Conservation (phyloP, 2,329 filamentous ascomycete species). For the Purpureocillium takamizusanense region DNA sequence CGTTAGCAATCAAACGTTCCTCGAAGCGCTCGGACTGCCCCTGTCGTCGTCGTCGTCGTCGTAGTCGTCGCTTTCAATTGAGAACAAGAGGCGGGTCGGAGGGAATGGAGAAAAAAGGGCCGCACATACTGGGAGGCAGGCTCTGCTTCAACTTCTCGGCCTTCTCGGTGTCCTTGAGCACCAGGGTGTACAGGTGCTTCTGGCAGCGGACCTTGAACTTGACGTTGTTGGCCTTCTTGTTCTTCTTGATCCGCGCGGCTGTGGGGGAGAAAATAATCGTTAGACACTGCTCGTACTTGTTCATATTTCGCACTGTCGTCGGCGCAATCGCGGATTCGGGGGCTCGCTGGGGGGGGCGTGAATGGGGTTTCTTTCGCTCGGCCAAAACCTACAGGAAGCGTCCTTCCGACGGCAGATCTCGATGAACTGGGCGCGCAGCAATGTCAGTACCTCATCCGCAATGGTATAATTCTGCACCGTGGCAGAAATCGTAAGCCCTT, state of each 20-base stretch:
- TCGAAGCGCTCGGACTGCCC: too few relatives aligned
- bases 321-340: not conserved
- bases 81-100: too few relatives aligned
- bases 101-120: conserved; percentile 1
- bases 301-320: conserved; percentile 3
- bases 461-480: too few relatives aligned
- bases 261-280: conserved; percentile 16
- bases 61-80: conserved; percentile 1
- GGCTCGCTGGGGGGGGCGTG: not conserved
- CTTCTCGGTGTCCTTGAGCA: conserved; percentile 98
- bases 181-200: conserved; percentile 92
- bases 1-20: not conserved
- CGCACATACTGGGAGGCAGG: conserved; percentile 82
- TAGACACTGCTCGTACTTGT: too few relatives aligned
- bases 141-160: conserved; percentile 99
- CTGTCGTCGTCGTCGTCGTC: too few relatives aligned
- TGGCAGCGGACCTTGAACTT: conserved; percentile 99
- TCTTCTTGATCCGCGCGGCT: conserved; percentile 96
- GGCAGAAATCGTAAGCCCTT: conserved; percentile 4
- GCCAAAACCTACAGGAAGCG: conserved; percentile 79
- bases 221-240: conserved; percentile 80
- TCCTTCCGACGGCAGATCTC: conserved; percentile 99
- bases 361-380: conserved; percentile 4
- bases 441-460: not conserved
- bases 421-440: conserved; percentile 63